A percentile compares a stretch with the other conserved stretches of the same genome.
Evolutionary conservation across 495 filamentous ascomycete genomes (phyloP).

Genomic region (Tetracladium setigerum): DNA sequence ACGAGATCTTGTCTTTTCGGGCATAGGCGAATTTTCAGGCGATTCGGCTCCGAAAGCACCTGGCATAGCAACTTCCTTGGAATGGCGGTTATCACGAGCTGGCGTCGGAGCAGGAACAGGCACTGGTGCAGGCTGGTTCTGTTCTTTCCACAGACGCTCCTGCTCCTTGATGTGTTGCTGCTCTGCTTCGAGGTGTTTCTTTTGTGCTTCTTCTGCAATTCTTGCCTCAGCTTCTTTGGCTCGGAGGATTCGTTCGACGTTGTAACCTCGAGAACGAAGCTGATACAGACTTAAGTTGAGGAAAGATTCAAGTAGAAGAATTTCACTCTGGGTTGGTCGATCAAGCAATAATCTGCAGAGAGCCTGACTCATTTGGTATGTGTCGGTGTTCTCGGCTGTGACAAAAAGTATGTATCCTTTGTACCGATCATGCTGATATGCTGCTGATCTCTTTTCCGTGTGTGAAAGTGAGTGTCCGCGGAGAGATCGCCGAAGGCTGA

Average conservation of each 20-base stretch:
- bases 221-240: conserved; percentile 76
- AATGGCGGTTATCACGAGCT: conserved; percentile 12
- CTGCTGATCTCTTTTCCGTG: conserved; percentile 61
- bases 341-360: conserved; percentile 71
- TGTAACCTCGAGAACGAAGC: conserved; percentile 78
- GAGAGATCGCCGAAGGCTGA: conserved; percentile 67
- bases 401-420: conserved; percentile 47
- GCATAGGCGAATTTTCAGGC: conserved; percentile 31
- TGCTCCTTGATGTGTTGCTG: conserved; percentile 53
- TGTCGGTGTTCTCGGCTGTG: conserved; percentile 53
- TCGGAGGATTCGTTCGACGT: conserved; percentile 85
- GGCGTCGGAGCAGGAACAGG: conserved; percentile 4
- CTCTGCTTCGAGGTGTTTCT: conserved; percentile 72
- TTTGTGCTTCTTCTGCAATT: conserved; percentile 73
- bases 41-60: conserved; percentile 52
- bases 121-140: conserved; percentile 27
- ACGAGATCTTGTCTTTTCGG: conserved; percentile 23
- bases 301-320: conserved; percentile 79
- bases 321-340: conserved; percentile 78
- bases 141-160: conserved; percentile 47
- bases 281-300: conserved; percentile 68
- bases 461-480: conserved; percentile 57
- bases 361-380: conserved; percentile 83
- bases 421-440: conserved; percentile 44
- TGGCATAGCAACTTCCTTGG: conserved; percentile 44